Evolutionary conservation across 192 early-diverging fungal genomes (phyloP), one percentile per base, ranked within the genome.

Genomic region (Coemansia sp.): DNA sequence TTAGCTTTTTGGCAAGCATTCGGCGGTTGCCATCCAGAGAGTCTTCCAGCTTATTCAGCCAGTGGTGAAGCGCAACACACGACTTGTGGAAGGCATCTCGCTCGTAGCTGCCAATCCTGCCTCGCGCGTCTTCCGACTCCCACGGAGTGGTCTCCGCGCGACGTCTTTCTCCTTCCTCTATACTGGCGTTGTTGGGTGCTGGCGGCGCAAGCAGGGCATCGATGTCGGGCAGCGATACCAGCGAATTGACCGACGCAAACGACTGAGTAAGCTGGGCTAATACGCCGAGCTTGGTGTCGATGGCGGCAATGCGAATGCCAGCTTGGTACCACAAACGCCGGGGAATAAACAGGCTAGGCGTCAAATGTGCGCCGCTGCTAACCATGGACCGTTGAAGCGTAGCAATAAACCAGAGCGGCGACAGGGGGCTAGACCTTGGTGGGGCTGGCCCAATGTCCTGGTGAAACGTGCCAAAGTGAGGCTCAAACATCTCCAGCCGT

Each of bases 311-410:
- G 18, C 83, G 83, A 40, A 79, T 79, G 8, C 78, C 83, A 2
- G 69, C 50, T 59, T 84, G 83, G 71, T 59, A 84, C 83, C 83
- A 84, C 39, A 84, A 42, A 13, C 83, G 77, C 28, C 77, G 74
- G 2, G 83, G 78, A 21, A 84, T 73, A 55, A 60, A 84, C 60
- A 84, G 63, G 24, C 69, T 76, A 10, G 73, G 48, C 2, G 83
- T 84, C 57, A 84, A 34, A 28, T 79, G 65, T 6, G 77, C 83
- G 2, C 83, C 83, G 48, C 61, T 48, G 33, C 59, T 71, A 18
- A 77, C 74, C 74, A 79, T 84, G 11, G 80, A 83, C 28, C 74
- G 56, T 34, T 76, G 74, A n/a, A 84, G 71, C 6, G 77, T 80
- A 51, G 57, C 65, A 11, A 84, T 70, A 39, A 80, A 74, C 83